These are phyloP conservation scores for Amaranthus hypochondriacus DNA, from an alignment of 148 eudicot species.

Conservation along the genomic window DNA sequence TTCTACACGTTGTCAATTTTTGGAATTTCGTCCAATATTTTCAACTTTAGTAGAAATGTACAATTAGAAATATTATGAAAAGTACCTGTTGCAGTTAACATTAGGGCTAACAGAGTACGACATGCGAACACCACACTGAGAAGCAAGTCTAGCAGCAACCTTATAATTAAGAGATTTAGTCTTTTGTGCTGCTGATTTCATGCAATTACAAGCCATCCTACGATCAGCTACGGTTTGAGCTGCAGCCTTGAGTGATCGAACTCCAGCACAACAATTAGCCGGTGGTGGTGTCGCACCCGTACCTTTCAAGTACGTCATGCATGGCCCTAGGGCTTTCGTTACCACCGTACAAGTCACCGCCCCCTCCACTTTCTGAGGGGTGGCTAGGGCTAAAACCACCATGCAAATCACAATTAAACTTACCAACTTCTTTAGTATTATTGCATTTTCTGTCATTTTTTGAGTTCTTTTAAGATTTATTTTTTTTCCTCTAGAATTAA, in stretches of 20 bases:
- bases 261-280: slow-evolving; percentile 28
- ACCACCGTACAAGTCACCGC: slow-evolving; percentile 8
- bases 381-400: not conserved
- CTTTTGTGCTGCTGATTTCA: slow-evolving; percentile 26
- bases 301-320: slow-evolving; percentile 18
- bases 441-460: slow-evolving; percentile 7
- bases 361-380: not conserved
- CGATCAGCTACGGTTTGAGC: slow-evolving; percentile 35
- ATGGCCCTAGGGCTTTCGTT: slow-evolving; percentile 7
- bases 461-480: not conserved
- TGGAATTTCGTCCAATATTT: too few species aligned
- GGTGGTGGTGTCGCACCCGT: slow-evolving; percentile 15
- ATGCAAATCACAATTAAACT: slow-evolving; percentile 7
- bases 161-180: slow-evolving; percentile 13
- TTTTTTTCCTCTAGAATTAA: not conserved
- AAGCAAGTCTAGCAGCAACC: slow-evolving; percentile 17
- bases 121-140: slow-evolving; percentile 19
- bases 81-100: slow-evolving; percentile 26
- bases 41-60: not conserved
- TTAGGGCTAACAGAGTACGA: slow-evolving; percentile 16
- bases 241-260: slow-evolving; percentile 18
- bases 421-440: slow-evolving; percentile 2
- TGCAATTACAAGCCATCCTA: slow-evolving; percentile 33
- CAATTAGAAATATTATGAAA: not conserved
- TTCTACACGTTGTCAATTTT: too few species aligned